Evolutionary conservation across 177 flowering plant species (phyloP), one percentile per base, ranked within the genome.

Genomic region (Vitis hybrid): DNA sequence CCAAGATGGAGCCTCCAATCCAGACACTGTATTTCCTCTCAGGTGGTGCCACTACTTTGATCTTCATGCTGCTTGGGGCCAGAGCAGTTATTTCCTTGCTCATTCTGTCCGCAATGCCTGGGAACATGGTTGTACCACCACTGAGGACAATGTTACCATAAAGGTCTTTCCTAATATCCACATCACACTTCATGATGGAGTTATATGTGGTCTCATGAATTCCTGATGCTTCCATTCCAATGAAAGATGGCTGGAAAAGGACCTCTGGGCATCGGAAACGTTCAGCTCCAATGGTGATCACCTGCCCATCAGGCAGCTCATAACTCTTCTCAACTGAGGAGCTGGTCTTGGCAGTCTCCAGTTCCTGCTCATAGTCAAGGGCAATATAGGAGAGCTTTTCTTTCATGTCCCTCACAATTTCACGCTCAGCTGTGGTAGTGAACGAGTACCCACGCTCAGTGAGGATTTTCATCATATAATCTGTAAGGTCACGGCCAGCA

Each of bases 31-130:
- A 89, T 67, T 89, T 89, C 78, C 93, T 85, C 82, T 89, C 93
- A 1, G 93, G 93, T 34, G 93, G 93, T 10, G 93, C 91, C 21
- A 88, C 92, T 64, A 88, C 92, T 85, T 88, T 88, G 68, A 88
- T 87, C 84, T 88, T 88, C 92, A 89, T 87, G 78, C 93, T 89
- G 78, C 91, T 89, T 9, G 93, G 93, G 6, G 93, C 93, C 9
- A 89, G 75, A 0, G 91, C 91, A 34, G 93, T 78, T 55, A 89
- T 89, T 73, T 89, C 93, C 84, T 89, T 89, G 86, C 89, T 89
- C 91, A 89, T 89, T 55, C 93, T 78, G 65, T 89, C 93, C 26
- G 89, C 93, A 72, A 89, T 87, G 13, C 91, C 90, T 1, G 90
- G 83, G 83, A 89, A 89, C 93, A 89, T 89, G 57, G 93, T 89